A percentile compares a stretch with the other conserved stretches of the same genome.
Evolutionary conservation across 257 asterid genomes (phyloP).

Genomic region (Penstemon davidsonii): DNA sequence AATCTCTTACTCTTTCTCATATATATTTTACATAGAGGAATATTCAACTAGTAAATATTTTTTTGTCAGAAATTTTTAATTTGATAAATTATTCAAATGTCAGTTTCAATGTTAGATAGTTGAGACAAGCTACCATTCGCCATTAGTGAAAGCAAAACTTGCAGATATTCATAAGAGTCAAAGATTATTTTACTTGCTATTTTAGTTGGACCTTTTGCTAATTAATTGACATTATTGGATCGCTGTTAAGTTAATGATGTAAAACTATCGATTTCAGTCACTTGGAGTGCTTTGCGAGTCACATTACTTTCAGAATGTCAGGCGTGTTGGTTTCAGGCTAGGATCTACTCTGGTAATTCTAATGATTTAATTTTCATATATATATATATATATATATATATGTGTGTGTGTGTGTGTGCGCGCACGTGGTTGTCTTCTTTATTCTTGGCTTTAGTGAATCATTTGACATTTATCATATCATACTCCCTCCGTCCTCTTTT

Average conservation of each 20-base stretch:
- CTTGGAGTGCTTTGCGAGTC: constrained; percentile 87
- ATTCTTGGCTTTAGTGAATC: constrained; percentile 14
- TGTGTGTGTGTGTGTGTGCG: neutral
- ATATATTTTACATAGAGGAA: neutral
- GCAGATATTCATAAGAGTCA: constrained; percentile 11
- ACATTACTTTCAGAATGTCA: constrained; percentile 87
- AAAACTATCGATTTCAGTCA: constrained; percentile 47
- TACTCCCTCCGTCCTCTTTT: no score
- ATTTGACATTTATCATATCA: neutral
- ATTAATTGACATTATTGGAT: neutral
- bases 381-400: neutral
- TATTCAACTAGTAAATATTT: neutral
- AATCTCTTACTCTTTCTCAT: constrained; percentile 5
- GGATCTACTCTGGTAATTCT: constrained; percentile 80
- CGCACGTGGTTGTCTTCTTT: neutral
- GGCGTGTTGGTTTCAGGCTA: constrained; percentile 91
- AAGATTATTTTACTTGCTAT: neutral
- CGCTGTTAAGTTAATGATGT: constrained; percentile 16
- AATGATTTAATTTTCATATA: neutral
- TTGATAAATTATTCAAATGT: neutral
- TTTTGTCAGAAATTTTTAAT: neutral
- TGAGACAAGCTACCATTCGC: neutral
- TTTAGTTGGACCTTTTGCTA: neutral
- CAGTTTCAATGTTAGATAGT: neutral
- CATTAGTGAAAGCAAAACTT: neutral